phyloP scores from a whole-genome alignment of 176 grass and related monocot species.

The Areca catechu region DNA sequence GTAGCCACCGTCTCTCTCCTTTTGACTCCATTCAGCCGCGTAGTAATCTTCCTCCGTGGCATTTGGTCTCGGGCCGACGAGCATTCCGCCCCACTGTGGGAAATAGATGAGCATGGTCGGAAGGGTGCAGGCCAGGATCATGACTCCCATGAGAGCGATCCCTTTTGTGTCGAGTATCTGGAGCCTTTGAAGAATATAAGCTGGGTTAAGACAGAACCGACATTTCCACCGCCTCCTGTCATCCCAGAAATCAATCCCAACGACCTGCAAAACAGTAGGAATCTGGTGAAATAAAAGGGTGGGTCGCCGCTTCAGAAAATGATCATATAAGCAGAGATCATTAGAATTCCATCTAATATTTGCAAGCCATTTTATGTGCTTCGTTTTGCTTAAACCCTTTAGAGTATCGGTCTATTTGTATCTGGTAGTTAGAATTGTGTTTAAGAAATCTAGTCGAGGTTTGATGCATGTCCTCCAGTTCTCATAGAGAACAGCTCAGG shows the following conservation, averaged over 20 bases:
- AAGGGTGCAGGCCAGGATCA: slow-evolving; percentile 83
- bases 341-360: no score
- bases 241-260: slow-evolving; percentile 81
- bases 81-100: slow-evolving; percentile 77
- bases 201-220: slow-evolving; percentile 83
- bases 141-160: slow-evolving; percentile 85
- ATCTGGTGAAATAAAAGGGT: no score
- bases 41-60: slow-evolving; percentile 67
- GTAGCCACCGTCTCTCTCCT: slow-evolving; percentile 43
- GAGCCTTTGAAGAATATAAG: slow-evolving; percentile 73
- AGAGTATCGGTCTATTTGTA: no score
- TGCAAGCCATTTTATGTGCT: no score
- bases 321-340: no score
- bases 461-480: no score
- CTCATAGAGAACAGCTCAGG: no score
- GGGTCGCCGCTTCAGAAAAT: no score
- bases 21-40: slow-evolving; percentile 50
- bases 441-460: no score
- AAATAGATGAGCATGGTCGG: slow-evolving; percentile 56
- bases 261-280: slow-evolving; percentile 26
- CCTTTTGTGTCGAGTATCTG: slow-evolving; percentile 66
- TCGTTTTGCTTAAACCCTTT: no score
- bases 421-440: no score
- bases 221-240: slow-evolving; percentile 73
- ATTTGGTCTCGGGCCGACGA: slow-evolving; percentile 20